Base-by-base conservation (phyloP, 2,329 filamentous ascomycete species). In the Pseudocercospora fuligena region DNA sequence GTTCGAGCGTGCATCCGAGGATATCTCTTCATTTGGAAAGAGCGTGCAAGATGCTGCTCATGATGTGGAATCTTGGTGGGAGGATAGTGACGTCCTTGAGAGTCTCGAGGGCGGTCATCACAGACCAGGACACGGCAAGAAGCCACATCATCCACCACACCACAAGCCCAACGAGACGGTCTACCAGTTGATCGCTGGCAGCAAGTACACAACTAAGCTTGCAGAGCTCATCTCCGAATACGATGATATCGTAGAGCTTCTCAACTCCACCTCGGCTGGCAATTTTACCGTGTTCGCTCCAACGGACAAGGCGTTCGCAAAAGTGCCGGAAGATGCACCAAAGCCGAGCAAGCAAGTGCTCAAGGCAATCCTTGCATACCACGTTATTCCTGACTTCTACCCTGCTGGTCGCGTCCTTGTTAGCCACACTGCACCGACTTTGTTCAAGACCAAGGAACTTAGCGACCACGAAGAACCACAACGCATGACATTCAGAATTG, bases 261-360 rank as follows among this genome's bases (percentile, higher is more conserved):
- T 97, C 29, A 95, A 96, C 80, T 86, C 87, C 74, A 94, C 92
- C 1, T 80, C 86, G 40, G 83, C 86, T 23, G 56, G 56, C 56
- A 94, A 94, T 78, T 88, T 90, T 75, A 97, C 94, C 0, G 80
- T 95, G 60, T 96, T 97, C 74, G 91, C 92, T 1, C 94, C 94
- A 0, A 88, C 87, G 0, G 88, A 97, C 77, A 82, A 84, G 59
- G 93, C 93, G 0, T 94, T 97, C 73, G 87, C 90, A 66, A 87
- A 86, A 79, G 84, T 88, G 60, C 85, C 85, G 0, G 79, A 86
- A 68, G 79, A 86, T 66, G 81, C 79, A 61, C 79, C 78, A 73
- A 88, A 92, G 80, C 89, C 89, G 4, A 85, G 86, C 64, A 90
- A 92, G 78, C 89, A 94, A 73, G 80, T 89, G 54, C 77, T 96